Conservation (phyloP, 352 stramenopile species). For the Globisporangium lucens region DNA sequence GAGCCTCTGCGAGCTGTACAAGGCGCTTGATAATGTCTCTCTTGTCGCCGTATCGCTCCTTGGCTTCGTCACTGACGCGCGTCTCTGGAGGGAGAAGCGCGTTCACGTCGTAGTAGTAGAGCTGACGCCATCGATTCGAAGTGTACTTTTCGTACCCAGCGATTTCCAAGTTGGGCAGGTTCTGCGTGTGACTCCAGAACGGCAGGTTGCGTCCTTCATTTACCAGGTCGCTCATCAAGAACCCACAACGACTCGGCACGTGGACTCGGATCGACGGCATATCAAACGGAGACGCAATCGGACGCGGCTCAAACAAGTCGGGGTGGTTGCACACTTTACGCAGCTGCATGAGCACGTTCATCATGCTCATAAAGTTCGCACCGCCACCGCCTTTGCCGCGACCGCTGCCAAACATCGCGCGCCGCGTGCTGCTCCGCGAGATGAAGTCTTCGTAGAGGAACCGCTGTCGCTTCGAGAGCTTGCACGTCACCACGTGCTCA, state of each 20-base stretch:
- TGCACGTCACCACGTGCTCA: conserved; percentile 95
- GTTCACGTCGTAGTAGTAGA: conserved; percentile 51
- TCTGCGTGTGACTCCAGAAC: conserved; percentile 32
- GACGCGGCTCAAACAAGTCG: conserved; percentile 97
- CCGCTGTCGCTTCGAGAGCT: conserved; percentile 93
- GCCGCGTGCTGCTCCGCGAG: conserved; percentile 90
- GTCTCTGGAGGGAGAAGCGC: conserved; percentile 28
- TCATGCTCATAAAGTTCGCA: conserved; percentile 96
- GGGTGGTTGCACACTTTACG: conserved; percentile 98
- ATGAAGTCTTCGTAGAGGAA: conserved; percentile 99
- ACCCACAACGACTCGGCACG: conserved; percentile 38
- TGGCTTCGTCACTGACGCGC: conserved; percentile 14
- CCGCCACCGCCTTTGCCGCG: conserved; percentile 83
- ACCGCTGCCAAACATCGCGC: conserved; percentile 86
- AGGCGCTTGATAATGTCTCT: conserved; percentile 40
- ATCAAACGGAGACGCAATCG: conserved; percentile 95
- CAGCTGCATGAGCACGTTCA: conserved; percentile 99
- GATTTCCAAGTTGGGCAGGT: conserved; percentile 48
- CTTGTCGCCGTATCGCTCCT: conserved; percentile 25
- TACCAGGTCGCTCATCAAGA: conserved; percentile 41
- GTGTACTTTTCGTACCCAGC: conserved; percentile 24
- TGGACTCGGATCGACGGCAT: conserved; percentile 37
- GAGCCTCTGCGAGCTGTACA: conserved; percentile 25
- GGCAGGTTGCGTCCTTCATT: conserved; percentile 30
- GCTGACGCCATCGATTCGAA: conserved; percentile 28